Conservation (phyloP, 495 filamentous ascomycete species). For the Aspergillus ostianus region DNA sequence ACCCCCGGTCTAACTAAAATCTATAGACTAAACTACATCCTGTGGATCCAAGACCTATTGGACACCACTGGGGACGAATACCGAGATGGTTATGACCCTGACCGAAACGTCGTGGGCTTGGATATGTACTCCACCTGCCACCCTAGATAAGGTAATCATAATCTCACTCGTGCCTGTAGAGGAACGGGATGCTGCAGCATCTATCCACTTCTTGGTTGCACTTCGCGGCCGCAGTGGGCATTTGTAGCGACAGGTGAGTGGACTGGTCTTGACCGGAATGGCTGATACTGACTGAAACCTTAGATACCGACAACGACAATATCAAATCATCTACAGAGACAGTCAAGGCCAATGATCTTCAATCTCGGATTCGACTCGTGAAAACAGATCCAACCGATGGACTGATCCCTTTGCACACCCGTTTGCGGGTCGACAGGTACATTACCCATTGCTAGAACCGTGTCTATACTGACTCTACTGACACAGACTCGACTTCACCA, state of each 20-base stretch:
- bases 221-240: slow-evolving; percentile 62
- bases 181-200: slow-evolving; percentile 90
- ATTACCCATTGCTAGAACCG: background rate
- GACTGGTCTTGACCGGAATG: background rate
- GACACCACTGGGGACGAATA: slow-evolving; percentile 64
- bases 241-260: slow-evolving; percentile 67
- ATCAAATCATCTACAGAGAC: slow-evolving; percentile 64
- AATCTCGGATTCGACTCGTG: slow-evolving; percentile 62
- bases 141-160: background rate
- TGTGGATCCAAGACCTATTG: slow-evolving; percentile 84
- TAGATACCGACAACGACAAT: slow-evolving; percentile 76
- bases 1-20: slow-evolving; percentile 8
- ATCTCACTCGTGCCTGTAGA: slow-evolving; percentile 29
- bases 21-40: slow-evolving; percentile 75
- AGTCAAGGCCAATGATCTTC: slow-evolving; percentile 59
- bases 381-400: slow-evolving; percentile 47
- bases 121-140: slow-evolving; percentile 59
- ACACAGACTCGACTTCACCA: slow-evolving; percentile 73
- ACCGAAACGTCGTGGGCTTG: slow-evolving; percentile 63
- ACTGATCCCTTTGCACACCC: slow-evolving; percentile 54
- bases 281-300: slow-evolving; percentile 9
- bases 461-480: slow-evolving; percentile 2
- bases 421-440: slow-evolving; percentile 52
- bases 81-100: slow-evolving; percentile 53
- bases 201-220: slow-evolving; percentile 82